Base-by-base conservation (phyloP, 768 basidiomycete genomes). In the Mycena venus region DNA sequence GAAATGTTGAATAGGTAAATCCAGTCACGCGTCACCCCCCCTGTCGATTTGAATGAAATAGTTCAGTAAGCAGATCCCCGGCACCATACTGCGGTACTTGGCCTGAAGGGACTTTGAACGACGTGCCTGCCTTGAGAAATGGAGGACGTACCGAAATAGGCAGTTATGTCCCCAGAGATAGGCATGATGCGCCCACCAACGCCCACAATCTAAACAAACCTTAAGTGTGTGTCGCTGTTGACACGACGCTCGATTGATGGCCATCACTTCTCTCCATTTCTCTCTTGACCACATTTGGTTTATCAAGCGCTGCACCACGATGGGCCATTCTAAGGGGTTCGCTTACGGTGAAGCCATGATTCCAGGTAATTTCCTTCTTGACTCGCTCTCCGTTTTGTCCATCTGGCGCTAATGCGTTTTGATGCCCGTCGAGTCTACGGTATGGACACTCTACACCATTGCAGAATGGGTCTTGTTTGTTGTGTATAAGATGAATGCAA, bases 131-230 rank as follows among this genome's bases (percentile, higher is more conserved):
- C 38, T 25, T 49, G 31, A 38, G 11, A n/a, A 29, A 15, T 21
- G 7, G 11, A 14, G 12, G 38, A 59, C 62, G 29, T 12, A 65
- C 70, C 70, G 34, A 66, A 14, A 49, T 21, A 65, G 55, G 56
- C 63, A 31, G 63, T 72, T 23, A 72, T 27, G 56, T 66, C 40
- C 62, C 63, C 55, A 19, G 42, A 27, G 42, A 51, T 25, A 9
- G 70, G 61, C 70, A 71, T 71, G 32, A 27, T 25, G 56, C 34
- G 62, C 61, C 53, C 62, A 64, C 70, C 23, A 17, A 56, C 61
- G 61, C 70, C 69, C 62, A 70, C 61, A 69, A 19, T 55, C 10
- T 34, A 3, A 32, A 21, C 19, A 44, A 29, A 4, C 14, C 9
- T 44, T 17, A n/a, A 40, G 23, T 31, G 7, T 59, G 40, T 56